Conservation (phyloP, 106 monocot species). For the Dendrobium chrysotoxum region DNA sequence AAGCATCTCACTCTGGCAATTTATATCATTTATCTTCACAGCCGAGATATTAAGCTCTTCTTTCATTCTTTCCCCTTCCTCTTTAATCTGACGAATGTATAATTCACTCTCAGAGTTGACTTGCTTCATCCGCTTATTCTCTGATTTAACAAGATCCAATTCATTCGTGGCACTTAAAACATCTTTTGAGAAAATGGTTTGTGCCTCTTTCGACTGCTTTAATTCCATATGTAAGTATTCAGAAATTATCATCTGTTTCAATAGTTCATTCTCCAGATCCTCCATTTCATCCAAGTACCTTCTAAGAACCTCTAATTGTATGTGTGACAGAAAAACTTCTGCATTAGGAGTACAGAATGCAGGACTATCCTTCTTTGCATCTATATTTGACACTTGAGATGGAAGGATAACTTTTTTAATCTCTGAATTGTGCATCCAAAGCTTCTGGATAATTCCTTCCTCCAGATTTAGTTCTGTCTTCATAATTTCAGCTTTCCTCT, state of each 20-base stretch:
- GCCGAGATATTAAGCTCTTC: conserved; percentile 16
- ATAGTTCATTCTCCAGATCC: conserved; percentile 11
- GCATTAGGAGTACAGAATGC: conserved; percentile 11
- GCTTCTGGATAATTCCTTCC: background rate
- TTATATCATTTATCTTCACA: conserved; percentile 10
- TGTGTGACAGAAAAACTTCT: conserved; percentile 11
- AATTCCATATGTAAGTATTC: conserved; percentile 29
- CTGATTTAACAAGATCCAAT: conserved; percentile 6
- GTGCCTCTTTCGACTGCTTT: conserved; percentile 22
- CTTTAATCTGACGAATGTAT: background rate
- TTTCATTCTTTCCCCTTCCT: conserved; percentile 8
- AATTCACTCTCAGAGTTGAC: background rate
- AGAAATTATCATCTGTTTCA: conserved; percentile 13
- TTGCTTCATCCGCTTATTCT: conserved; percentile 8
- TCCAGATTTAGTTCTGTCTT: conserved; percentile 1
- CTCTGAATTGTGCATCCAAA: too few species aligned
- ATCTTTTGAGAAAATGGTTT: background rate
- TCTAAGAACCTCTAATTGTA: conserved; percentile 13
- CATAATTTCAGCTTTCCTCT: conserved; percentile 12
- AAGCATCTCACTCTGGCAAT: conserved; percentile 10
- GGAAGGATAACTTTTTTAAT: background rate
- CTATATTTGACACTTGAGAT: conserved; percentile 12
- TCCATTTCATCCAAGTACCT: conserved; percentile 5
- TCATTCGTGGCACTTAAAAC: background rate
- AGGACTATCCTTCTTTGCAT: conserved; percentile 14